phyloP scores from a whole-genome alignment of 305 asterid species.

The Lippia alba region DNA sequence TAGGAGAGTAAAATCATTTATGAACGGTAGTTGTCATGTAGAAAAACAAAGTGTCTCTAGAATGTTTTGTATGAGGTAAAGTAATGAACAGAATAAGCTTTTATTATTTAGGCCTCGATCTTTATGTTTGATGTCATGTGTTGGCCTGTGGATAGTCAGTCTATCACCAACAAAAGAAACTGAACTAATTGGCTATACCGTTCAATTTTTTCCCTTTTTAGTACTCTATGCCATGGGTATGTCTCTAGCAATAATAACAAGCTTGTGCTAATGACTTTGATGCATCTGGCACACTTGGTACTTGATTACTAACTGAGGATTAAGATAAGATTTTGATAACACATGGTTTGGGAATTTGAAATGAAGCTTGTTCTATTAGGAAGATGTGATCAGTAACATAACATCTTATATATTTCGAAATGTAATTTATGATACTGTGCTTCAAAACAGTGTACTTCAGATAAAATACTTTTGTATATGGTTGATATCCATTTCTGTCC shows the following conservation, averaged over 20 bases:
- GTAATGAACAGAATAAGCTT: no score
- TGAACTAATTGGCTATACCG: not conserved
- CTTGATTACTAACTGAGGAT: not conserved
- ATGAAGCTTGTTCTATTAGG: conserved; percentile 14
- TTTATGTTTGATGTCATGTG: no score
- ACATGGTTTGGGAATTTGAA: conserved; percentile 1
- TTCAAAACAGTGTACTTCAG: not conserved
- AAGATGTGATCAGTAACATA: not conserved
- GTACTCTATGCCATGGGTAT: no score
- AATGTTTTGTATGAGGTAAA: not conserved
- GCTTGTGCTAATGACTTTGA: not conserved
- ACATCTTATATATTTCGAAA: not conserved
- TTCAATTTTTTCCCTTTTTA: not conserved
- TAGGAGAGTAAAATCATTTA: not conserved
- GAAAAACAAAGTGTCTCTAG: not conserved
- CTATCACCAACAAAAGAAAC: no score
- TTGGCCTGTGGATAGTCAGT: no score
- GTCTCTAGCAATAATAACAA: not conserved
- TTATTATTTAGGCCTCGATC: no score
- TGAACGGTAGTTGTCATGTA: not conserved
- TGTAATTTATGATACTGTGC: conserved; percentile 8
- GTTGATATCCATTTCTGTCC: not conserved
- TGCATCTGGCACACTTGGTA: not conserved
- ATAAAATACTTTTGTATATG: conserved; percentile 7
- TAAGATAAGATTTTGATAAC: not conserved